These are phyloP conservation scores for Fusarium brevicatenulatum DNA, from an alignment of 2,329 filamentous ascomycete species.

Conservation along the genomic window DNA sequence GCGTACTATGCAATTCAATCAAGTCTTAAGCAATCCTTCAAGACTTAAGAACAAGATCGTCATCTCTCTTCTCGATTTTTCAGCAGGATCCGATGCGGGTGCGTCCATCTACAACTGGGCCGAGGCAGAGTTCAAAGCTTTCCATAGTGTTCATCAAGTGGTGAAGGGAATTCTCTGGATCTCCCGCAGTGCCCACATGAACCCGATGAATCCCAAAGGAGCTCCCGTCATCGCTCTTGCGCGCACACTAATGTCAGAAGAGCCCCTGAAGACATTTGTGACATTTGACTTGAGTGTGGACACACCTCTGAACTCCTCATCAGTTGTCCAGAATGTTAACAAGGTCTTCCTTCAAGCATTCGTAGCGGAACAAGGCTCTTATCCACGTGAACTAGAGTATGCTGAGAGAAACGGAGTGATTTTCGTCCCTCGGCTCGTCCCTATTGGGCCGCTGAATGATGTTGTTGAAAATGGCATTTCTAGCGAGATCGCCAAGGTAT, in stretches of 20 bases:
- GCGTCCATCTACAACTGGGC: conserved; percentile 53
- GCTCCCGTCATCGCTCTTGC: conserved; percentile 58
- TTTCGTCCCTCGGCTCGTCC: conserved; percentile 58
- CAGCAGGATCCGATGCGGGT: conserved; percentile 34
- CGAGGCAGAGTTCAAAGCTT: conserved; percentile 51
- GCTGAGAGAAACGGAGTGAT: conserved; percentile 51
- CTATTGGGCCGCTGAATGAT: conserved; percentile 54
- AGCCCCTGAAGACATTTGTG: conserved; percentile 54
- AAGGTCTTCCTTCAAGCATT: conserved; percentile 43
- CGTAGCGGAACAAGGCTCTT: conserved; percentile 7
- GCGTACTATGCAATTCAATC: conserved; percentile 1
- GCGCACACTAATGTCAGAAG: conserved; percentile 61
- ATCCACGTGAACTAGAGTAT: conserved; percentile 56
- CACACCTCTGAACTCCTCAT: conserved; percentile 8
- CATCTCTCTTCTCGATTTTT: conserved; percentile 60
- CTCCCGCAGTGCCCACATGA: conserved; percentile 55
- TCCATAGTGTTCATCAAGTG: conserved; percentile 53
- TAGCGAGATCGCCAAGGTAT: conserved; percentile 4
- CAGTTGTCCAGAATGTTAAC: conserved; percentile 34
- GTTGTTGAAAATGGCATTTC: conserved; percentile 53
- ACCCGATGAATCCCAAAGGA: conserved; percentile 47
- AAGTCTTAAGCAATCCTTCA: conserved; percentile 22
- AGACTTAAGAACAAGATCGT: conserved; percentile 46
- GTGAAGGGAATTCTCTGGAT: conserved; percentile 60
- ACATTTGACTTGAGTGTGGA: conserved; percentile 52